Conservation (phyloP, 352 stramenopile genomes). For the Pythium utonaiense region DNA sequence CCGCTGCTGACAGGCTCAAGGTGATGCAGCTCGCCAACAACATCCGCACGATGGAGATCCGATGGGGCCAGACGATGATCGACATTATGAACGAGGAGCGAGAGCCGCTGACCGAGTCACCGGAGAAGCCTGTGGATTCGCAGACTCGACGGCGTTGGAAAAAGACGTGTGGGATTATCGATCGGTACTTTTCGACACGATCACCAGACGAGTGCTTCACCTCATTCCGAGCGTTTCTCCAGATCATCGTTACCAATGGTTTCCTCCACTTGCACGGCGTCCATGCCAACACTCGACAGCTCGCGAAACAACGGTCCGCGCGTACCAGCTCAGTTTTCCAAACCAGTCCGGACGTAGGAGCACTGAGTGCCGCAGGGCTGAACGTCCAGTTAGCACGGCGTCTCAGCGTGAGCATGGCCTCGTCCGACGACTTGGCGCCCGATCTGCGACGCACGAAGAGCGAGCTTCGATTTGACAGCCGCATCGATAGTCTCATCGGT, state of each 20-base stretch:
- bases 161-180: conserved; percentile 28
- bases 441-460: background rate
- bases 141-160: conserved; percentile 9
- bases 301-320: background rate
- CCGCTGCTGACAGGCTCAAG: conserved; percentile 23
- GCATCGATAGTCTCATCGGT: background rate
- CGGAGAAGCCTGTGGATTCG: background rate
- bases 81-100: conserved; percentile 33
- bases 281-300: background rate
- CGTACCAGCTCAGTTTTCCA: background rate
- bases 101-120: conserved; percentile 13
- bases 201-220: conserved; percentile 30
- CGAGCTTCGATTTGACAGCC: background rate
- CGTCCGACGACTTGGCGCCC: background rate
- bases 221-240: conserved; percentile 39
- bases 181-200: conserved; percentile 27
- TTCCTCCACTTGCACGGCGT: conserved; percentile 26
- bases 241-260: conserved; percentile 55
- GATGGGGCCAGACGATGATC: conserved; percentile 39
- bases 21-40: conserved; percentile 6
- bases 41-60: conserved; percentile 29
- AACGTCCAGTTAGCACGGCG: background rate
- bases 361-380: background rate
- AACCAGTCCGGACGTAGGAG: background rate
- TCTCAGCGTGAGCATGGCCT: background rate